These are phyloP conservation scores for Penicillium hesseltinei DNA, from an alignment of 2,329 filamentous ascomycete species.

Conservation along the genomic window DNA sequence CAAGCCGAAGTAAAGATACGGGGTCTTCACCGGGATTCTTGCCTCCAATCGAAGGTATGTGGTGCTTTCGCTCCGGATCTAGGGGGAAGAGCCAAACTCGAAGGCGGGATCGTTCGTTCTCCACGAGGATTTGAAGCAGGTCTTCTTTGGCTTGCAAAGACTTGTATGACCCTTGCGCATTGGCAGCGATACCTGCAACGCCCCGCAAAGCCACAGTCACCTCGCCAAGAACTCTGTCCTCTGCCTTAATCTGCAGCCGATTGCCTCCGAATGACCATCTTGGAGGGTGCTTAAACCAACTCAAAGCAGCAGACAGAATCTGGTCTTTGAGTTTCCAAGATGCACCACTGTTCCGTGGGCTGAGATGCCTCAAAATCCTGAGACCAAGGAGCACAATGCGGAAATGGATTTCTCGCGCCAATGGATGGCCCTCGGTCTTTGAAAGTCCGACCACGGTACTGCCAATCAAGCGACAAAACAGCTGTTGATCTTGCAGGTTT, in stretches of 20 bases:
- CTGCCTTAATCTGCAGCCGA: conserved; percentile 86
- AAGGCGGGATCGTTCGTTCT: conserved; percentile 79
- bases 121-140: conserved; percentile 74
- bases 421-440: conserved; percentile 71
- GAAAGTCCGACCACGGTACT: conserved; percentile 74
- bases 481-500: conserved; percentile 73
- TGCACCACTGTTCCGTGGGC: conserved; percentile 60
- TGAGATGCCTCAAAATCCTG: conserved; percentile 71
- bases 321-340: conserved; percentile 86
- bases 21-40: conserved; percentile 52
- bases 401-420: conserved; percentile 89
- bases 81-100: conserved; percentile 88
- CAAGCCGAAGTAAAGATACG: conserved; percentile 68
- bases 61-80: conserved; percentile 59
- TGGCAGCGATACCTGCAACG: conserved; percentile 59
- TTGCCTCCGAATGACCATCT: conserved; percentile 97
- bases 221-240: conserved; percentile 77
- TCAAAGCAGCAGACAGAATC: conserved; percentile 78
- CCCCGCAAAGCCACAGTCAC: conserved; percentile 66
- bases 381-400: conserved; percentile 81
- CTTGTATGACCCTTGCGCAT: conserved; percentile 54
- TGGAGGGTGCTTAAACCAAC: conserved; percentile 82
- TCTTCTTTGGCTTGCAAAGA: conserved; percentile 76
- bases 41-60: conserved; percentile 46
- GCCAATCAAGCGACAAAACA: conserved; percentile 78